Percentiles rank a stretch among this genome's conserved stretches.
phyloP scores from a whole-genome alignment of 2,329 filamentous ascomycete species.

The Pseudocercospora musae region DNA sequence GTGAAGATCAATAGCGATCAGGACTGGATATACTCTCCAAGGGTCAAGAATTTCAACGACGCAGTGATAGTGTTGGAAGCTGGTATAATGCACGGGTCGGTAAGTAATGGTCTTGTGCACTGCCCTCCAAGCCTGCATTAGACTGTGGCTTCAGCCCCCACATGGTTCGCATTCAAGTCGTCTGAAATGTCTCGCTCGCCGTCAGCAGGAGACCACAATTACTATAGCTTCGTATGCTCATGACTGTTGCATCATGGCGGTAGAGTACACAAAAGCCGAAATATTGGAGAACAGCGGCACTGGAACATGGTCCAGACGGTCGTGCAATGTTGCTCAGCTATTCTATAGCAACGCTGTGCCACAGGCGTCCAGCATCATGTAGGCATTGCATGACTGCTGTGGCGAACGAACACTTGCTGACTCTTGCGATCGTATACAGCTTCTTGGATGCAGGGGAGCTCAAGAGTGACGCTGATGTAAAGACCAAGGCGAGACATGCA shows the following conservation, averaged over 20 bases:
- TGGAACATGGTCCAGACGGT: no score
- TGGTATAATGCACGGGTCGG: not conserved
- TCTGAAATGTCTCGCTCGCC: not conserved
- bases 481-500: not conserved
- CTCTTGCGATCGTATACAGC: not conserved
- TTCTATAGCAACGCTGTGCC: no score
- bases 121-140: not conserved
- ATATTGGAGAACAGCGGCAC: no score
- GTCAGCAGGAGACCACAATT: no score
- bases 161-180: not conserved
- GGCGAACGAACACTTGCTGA: not conserved
- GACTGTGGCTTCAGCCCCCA: not conserved
- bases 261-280: no score
- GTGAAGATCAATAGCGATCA: not conserved
- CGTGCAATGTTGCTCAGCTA: no score
- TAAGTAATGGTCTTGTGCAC: not conserved
- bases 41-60: not conserved
- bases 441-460: conserved; percentile 3
- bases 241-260: no score
- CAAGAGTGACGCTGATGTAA: not conserved
- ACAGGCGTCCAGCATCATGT: not conserved
- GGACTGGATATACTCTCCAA: not conserved
- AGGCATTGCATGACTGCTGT: not conserved
- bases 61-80: not conserved
- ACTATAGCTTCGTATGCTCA: no score